phyloP scores from a whole-genome alignment of 1,284 basidiomycete genomes.

The Anthracocystis panici-leucophaei region DNA sequence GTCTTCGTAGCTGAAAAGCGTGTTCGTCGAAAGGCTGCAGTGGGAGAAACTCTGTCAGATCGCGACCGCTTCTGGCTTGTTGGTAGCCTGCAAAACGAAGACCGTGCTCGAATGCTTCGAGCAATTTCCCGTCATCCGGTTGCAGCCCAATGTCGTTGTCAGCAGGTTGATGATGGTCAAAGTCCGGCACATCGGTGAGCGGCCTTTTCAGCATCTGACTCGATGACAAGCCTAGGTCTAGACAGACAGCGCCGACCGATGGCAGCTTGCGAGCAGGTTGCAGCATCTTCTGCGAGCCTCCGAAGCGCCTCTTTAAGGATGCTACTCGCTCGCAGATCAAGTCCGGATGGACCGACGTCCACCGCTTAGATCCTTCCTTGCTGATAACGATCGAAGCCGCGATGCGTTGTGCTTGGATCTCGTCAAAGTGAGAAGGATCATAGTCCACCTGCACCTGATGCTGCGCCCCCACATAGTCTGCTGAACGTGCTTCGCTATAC shows the following conservation, averaged over 20 bases:
- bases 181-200: not conserved
- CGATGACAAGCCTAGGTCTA: conserved; percentile 14
- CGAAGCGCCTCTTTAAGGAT: no score
- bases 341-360: conserved; percentile 21
- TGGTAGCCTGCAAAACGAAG: conserved; percentile 25
- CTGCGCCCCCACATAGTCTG: not conserved
- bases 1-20: conserved; percentile 8
- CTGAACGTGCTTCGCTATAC: no score
- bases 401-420: conserved; percentile 10
- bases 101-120: conserved; percentile 18
- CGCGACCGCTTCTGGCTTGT: not conserved
- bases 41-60: not conserved
- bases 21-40: conserved; percentile 19
- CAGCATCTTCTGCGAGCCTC: not conserved
- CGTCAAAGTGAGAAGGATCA: conserved; percentile 6
- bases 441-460: conserved; percentile 21
- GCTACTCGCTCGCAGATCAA: no score
- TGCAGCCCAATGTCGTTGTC: accelerated
- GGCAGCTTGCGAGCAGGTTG: conserved; percentile 10
- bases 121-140: not conserved
- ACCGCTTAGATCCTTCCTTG: not conserved
- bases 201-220: conserved; percentile 7
- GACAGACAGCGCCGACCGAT: conserved; percentile 3
- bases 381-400: conserved; percentile 7
- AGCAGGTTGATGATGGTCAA: conserved; percentile 4